Evolutionary conservation across 768 basidiomycete species (phyloP), one percentile per base, ranked within the genome.

Genomic region (Lactarius psammicola): DNA sequence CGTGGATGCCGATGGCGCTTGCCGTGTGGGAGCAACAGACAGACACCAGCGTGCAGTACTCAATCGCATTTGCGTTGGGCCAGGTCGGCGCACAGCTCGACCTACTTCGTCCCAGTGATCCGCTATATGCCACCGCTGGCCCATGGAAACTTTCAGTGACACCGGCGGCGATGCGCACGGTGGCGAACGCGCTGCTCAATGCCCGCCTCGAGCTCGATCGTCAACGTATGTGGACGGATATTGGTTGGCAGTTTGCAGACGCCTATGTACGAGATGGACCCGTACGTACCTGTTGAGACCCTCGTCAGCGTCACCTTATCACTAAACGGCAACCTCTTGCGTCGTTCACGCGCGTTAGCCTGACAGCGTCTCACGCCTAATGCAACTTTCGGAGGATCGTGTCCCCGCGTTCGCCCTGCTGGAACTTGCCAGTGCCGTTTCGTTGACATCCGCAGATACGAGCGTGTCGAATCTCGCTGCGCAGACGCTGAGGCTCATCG

Each of bases 391-490:
- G 63, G 71, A 80, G 7, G 77, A 77, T 9, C 87, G 88, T 40
- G 75, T 85, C 3, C 80, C 88, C 1, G 85, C 87, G 3, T 85
- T 94, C 69, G 82, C 82, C 1, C 72, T 93, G 13, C 80, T 83
- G 2, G 92, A 94, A 74, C 87, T 92, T 44, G 84, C 88, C 0
- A 85, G 90, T 69, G 79, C 91, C 6, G 85, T 89, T 15, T 82
- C 86, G 0, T 76, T 94, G 59, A 86, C 89, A 2, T 90, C 91
- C 6, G 83, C 84, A 3, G 87, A 89, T 60, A 85, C 80, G 56
- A 80, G 79, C 33, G 83, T 92, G 31, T 89, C 89, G 23, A 82
- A 86, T 38, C 74, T 86, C 36, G 89, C 92, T 2, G 87, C 88
- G 1, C 84, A 83, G 65, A 84, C 86, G 30, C 80, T 94, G 60